Base-by-base conservation (phyloP, 1,284 basidiomycete species). In the Ceratobasidium sp. region DNA sequence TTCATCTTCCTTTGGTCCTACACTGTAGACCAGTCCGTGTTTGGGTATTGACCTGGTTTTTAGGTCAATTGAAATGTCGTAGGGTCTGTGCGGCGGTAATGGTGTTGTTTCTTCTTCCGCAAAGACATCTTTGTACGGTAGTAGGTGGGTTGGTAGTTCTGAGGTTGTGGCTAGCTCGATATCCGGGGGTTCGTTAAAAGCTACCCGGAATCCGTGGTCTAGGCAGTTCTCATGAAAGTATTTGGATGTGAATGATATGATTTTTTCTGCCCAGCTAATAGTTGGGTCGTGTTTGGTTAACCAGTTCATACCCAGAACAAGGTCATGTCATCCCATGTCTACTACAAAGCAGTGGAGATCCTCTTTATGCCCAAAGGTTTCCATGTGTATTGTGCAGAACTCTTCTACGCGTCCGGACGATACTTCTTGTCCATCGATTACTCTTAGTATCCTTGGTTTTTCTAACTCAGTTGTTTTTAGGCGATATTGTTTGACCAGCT, bases 61-160 rank as follows among this genome's bases (percentile, higher is more conserved):
- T n/a, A n/a, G n/a, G n/a, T n/a, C n/a, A n/a, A n/a, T n/a, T n/a
- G n/a, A n/a, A n/a, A n/a, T n/a, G n/a, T 52, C 48, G n/a, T 52
- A 52, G n/a, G 10, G 12, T 52, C 48, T 52, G 48, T 52, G 48
- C 18, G 46, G 46, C 12, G 46, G 46, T 2, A 48, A 1, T 48
- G 12, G 2, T 48, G 12, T 48, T 10, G 18, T 14, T 48, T 48
- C 46, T 7, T 48, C 46, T 60, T 71, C 69, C 18, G 35, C 54
- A 60, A 71, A 71, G 1, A 71, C 55, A 16, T 23, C 60, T 44
- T 46, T 60, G 62, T 3, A 44, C 35, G 2, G 33, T 18, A 4
- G 44, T 35, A 3, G 62, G 62, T 12, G 48, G 48, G n/a, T n/a
- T n/a, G 48, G 48, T 10, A 52, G 48, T 52, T 52, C n/a, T 80